phyloP scores from a whole-genome alignment of 768 basidiomycete species.

The Pulveroboletus ravenelii region DNA sequence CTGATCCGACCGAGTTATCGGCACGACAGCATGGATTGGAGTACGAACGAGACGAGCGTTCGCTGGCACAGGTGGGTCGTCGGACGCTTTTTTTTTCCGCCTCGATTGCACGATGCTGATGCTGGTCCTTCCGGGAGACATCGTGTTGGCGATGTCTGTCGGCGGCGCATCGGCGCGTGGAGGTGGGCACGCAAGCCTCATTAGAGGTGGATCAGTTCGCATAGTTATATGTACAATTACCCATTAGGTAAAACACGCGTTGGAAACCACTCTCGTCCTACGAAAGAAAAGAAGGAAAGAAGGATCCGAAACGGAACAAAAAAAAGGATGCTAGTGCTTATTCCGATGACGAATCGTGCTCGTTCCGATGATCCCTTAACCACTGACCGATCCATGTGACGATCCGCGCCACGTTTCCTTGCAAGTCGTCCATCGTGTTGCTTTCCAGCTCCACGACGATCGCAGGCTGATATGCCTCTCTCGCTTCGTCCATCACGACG shows the following conservation, averaged over 20 bases:
- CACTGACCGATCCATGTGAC: slow-evolving; percentile 85
- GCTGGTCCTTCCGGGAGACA: neutral
- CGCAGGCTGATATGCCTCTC: slow-evolving; percentile 77
- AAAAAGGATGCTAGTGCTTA: too few relatives aligned
- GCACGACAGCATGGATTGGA: neutral
- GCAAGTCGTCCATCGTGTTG: slow-evolving; percentile 72
- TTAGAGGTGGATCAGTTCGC: neutral
- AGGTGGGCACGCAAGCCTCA: slow-evolving; percentile 12
- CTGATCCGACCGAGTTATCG: neutral
- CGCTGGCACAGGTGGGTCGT: neutral
- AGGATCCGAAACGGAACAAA: too few relatives aligned
- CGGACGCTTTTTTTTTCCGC: too few relatives aligned
- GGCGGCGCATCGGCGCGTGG: neutral
- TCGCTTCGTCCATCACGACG: slow-evolving; percentile 83
- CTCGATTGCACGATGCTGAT: neutral
- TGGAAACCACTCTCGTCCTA: too few relatives aligned
- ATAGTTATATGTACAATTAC: neutral
- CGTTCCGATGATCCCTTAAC: slow-evolving; percentile 27
- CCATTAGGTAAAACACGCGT: neutral
- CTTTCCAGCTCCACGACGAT: slow-evolving; percentile 84
- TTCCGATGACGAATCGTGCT: too few relatives aligned
- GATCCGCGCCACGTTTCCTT: slow-evolving; percentile 82
- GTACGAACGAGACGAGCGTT: neutral
- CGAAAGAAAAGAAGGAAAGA: neutral
- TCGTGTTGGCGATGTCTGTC: slow-evolving; percentile 1